A percentile compares a stretch with the other conserved stretches of the same genome.
These are phyloP conservation scores for Zymoseptoria tritici DNA, from an alignment of 2,329 filamentous ascomycete species.

Conservation along the genomic window DNA sequence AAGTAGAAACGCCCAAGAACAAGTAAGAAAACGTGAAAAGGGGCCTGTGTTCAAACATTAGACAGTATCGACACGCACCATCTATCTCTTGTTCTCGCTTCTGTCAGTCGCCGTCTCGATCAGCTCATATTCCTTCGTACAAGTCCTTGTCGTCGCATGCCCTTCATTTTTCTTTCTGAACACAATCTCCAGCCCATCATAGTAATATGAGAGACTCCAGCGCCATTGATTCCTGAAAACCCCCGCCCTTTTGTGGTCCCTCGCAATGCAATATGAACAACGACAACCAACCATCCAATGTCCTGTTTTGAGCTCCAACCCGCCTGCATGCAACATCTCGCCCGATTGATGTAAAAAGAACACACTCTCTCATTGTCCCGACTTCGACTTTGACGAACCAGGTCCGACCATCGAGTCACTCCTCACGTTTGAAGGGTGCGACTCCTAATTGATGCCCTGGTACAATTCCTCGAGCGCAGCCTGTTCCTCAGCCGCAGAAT, in stretches of 20 bases:
- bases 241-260: constrained; percentile 1
- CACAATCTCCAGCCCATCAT: background rate
- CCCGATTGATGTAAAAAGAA: background rate
- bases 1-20: background rate
- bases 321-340: background rate
- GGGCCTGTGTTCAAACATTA: background rate
- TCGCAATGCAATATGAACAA: constrained; percentile 6
- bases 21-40: background rate
- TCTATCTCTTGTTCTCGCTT: background rate
- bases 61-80: background rate
- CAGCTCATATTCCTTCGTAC: too few species aligned
- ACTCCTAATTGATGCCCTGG: constrained; percentile 20
- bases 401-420: background rate
- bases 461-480: constrained; percentile 23
- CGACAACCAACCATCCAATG: background rate
- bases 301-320: background rate
- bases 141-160: background rate
- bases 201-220: background rate
- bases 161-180: background rate
- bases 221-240: background rate
- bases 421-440: constrained; percentile 1
- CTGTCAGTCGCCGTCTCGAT: background rate
- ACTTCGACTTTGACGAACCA: background rate
- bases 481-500: constrained; percentile 11
- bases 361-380: background rate